Conservation (phyloP, 495 filamentous ascomycete genomes). For the Neurospora pannonica region DNA sequence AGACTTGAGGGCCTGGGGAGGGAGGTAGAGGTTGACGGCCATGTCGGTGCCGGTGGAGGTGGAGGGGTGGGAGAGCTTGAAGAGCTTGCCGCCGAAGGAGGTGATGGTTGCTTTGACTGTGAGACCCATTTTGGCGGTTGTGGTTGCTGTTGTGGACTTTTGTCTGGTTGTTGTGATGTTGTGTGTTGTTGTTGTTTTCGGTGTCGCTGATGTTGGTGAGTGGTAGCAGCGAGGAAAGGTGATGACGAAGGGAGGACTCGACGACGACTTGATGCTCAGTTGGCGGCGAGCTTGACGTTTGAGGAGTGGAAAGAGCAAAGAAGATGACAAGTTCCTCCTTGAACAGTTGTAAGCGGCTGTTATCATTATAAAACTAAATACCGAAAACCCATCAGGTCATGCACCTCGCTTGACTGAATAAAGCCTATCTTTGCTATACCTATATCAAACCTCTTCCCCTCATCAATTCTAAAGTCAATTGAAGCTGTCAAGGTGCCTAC, state of each 20-base stretch:
- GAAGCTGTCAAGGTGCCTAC: background rate
- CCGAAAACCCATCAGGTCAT: background rate
- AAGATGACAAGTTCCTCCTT: background rate
- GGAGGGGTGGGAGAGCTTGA: slow-evolving; percentile 83
- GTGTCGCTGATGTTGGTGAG: background rate
- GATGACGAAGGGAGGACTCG: background rate
- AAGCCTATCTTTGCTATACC: background rate
- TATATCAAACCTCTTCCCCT: background rate
- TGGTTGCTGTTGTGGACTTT: background rate
- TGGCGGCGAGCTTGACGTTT: background rate
- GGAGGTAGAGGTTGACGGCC: slow-evolving; percentile 62
- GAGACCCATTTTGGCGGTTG: slow-evolving; percentile 53
- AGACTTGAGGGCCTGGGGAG: slow-evolving; percentile 41
- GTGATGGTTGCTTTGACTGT: slow-evolving; percentile 81
- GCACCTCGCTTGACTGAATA: background rate
- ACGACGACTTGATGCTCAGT: background rate
- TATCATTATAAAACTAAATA: background rate
- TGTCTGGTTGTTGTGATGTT: background rate
- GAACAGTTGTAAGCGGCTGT: background rate
- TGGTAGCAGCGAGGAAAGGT: background rate
- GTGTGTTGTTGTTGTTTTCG: background rate
- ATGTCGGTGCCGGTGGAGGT: slow-evolving; percentile 59
- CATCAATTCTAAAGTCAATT: background rate
- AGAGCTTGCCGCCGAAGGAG: slow-evolving; percentile 89
- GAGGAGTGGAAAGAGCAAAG: background rate